Conservation (phyloP, 2,329 filamentous ascomycete genomes). For the Anisogramma anomala region DNA sequence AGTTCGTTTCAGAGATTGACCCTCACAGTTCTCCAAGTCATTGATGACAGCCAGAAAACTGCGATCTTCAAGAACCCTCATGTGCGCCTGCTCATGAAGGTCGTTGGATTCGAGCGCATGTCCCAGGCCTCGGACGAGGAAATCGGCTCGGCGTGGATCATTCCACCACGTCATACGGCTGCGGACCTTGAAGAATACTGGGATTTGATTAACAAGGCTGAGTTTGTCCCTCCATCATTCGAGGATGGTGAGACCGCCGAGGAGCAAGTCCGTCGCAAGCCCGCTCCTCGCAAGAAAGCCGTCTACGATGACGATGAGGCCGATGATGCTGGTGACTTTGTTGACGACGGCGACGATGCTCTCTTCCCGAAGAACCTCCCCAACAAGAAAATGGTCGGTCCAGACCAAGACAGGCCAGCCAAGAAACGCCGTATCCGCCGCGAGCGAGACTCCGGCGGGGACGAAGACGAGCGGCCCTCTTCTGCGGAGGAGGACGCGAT, state of each 20-base stretch:
- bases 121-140: slow-evolving; percentile 52
- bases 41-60: slow-evolving; percentile 52
- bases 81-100: slow-evolving; percentile 70
- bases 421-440: slow-evolving; percentile 47
- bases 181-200: slow-evolving; percentile 55
- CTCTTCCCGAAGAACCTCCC: slow-evolving; percentile 54
- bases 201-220: slow-evolving; percentile 63
- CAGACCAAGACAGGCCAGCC: slow-evolving; percentile 39
- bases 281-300: slow-evolving; percentile 41
- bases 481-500: slow-evolving; percentile 43
- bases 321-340: slow-evolving; percentile 39
- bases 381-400: slow-evolving; percentile 5
- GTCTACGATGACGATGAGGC: slow-evolving; percentile 59
- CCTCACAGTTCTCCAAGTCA: slow-evolving; percentile 44
- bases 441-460: slow-evolving; percentile 29
- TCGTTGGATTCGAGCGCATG: slow-evolving; percentile 57
- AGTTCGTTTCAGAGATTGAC: background rate
- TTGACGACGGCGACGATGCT: slow-evolving; percentile 41
- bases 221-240: slow-evolving; percentile 67
- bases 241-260: slow-evolving; percentile 65
- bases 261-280: slow-evolving; percentile 66
- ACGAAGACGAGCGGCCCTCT: slow-evolving; percentile 31
- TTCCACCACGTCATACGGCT: slow-evolving; percentile 55
- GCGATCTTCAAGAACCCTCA: slow-evolving; percentile 85
- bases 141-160: slow-evolving; percentile 63